A percentile compares a stretch with the other conserved stretches of the same genome.
Evolutionary conservation across 2,329 filamentous ascomycete genomes (phyloP).

Genomic region (Paraphoma chrysanthemicola): DNA sequence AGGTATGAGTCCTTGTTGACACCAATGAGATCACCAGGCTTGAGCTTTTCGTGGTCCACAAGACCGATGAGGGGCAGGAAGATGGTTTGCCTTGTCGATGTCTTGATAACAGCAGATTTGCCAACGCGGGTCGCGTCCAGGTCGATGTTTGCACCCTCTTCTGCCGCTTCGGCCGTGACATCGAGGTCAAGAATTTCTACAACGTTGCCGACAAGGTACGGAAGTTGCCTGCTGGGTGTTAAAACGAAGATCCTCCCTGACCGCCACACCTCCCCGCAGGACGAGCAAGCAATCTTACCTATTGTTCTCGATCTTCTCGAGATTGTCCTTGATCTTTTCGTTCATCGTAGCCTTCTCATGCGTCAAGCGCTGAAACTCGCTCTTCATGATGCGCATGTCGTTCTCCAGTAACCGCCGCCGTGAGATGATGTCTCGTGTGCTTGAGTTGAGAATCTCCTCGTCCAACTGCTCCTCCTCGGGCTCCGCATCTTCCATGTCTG

Average conservation of each 20-base stretch:
- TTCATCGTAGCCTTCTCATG: constrained; percentile 97
- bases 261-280: not conserved
- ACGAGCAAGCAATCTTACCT: constrained; percentile 63
- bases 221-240: constrained; percentile 75
- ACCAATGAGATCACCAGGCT: constrained; percentile 94
- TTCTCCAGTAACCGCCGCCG: constrained; percentile 93
- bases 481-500: constrained; percentile 86
- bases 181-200: constrained; percentile 97
- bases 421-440: constrained; percentile 93
- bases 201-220: constrained; percentile 97
- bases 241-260: constrained; percentile 11
- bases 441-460: constrained; percentile 89
- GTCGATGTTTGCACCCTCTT: constrained; percentile 98
- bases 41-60: constrained; percentile 92
- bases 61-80: constrained; percentile 97
- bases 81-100: constrained; percentile 96
- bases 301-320: constrained; percentile 99
- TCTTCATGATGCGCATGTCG: constrained; percentile 98
- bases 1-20: constrained; percentile 99
- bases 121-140: constrained; percentile 94
- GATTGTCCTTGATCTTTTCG: constrained; percentile 99
- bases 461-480: constrained; percentile 79
- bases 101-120: constrained; percentile 99
- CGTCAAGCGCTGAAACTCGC: constrained; percentile 89
- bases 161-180: constrained; percentile 91